Conservation (phyloP, 176 grass and related monocot species). For the Carex kokanica region DNA sequence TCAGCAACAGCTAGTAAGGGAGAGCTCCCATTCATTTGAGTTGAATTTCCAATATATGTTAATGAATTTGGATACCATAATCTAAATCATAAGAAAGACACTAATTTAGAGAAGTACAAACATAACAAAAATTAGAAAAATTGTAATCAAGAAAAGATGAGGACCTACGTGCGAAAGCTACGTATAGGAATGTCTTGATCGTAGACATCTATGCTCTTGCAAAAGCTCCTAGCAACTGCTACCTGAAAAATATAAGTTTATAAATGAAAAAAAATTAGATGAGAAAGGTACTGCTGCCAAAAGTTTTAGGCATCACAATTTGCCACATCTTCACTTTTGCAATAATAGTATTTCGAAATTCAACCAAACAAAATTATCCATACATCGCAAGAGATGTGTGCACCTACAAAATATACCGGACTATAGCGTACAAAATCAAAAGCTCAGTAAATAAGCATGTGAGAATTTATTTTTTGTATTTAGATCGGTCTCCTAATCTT, state of each 20-base stretch:
- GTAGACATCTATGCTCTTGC: constrained; percentile 88
- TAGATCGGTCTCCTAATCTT: background rate
- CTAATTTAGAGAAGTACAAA: constrained; percentile 3
- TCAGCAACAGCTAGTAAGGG: constrained; percentile 72
- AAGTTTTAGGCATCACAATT: background rate
- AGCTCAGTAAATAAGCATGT: background rate
- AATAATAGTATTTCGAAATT: background rate
- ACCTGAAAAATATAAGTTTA: constrained; percentile 49
- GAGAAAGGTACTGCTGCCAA: background rate
- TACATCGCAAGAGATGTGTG: background rate
- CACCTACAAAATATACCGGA: background rate
- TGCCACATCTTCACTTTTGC: background rate
- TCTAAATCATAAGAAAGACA: constrained; percentile 40
- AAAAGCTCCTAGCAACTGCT: constrained; percentile 75
- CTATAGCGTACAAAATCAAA: background rate
- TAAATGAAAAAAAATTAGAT: background rate
- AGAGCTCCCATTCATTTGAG: constrained; percentile 41
- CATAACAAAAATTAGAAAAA: background rate
- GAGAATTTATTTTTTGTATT: background rate
- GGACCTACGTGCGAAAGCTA: constrained; percentile 71
- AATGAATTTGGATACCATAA: constrained; percentile 88
- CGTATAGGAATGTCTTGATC: constrained; percentile 92
- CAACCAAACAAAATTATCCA: background rate
- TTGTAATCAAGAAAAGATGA: constrained; percentile 3
- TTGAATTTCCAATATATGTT: constrained; percentile 47